phyloP scores from a whole-genome alignment of 148 eudicot species.

The Fagopyrum tataricum region DNA sequence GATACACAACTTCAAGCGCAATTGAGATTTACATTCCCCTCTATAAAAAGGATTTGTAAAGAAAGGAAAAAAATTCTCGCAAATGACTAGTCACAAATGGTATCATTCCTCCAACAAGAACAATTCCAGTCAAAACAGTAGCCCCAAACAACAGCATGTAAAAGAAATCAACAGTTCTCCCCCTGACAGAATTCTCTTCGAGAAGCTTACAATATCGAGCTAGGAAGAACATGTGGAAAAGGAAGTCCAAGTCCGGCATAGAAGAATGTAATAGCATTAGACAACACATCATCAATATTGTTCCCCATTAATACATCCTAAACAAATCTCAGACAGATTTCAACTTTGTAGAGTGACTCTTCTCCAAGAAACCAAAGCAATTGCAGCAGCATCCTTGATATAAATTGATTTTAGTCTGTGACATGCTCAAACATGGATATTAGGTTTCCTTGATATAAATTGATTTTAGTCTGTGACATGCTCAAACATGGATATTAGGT shows the following conservation, averaged over 20 bases:
- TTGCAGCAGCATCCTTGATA: not conserved
- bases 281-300: not conserved
- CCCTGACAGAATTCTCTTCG: constrained; percentile 92
- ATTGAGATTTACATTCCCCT: too few relatives aligned
- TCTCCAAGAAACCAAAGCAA: not conserved
- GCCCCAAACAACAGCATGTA: constrained; percentile 97
- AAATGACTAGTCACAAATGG: constrained; percentile 83
- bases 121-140: constrained; percentile 79
- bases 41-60: too few relatives aligned
- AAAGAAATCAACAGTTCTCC: constrained; percentile 95
- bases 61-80: constrained; percentile 91
- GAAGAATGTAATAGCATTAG: constrained; percentile 10
- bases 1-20: too few relatives aligned
- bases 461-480: not conserved
- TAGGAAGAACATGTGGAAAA: constrained; percentile 98
- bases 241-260: constrained; percentile 78
- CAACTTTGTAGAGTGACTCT: not conserved
- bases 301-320: not conserved
- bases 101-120: constrained; percentile 92
- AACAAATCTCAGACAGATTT: not conserved
- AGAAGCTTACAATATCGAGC: constrained; percentile 98
- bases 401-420: not conserved
- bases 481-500: not conserved
- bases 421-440: not conserved
- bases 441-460: not conserved